Conservation (phyloP, 1,284 basidiomycete species). For the Uromyces viciae-fabae region DNA sequence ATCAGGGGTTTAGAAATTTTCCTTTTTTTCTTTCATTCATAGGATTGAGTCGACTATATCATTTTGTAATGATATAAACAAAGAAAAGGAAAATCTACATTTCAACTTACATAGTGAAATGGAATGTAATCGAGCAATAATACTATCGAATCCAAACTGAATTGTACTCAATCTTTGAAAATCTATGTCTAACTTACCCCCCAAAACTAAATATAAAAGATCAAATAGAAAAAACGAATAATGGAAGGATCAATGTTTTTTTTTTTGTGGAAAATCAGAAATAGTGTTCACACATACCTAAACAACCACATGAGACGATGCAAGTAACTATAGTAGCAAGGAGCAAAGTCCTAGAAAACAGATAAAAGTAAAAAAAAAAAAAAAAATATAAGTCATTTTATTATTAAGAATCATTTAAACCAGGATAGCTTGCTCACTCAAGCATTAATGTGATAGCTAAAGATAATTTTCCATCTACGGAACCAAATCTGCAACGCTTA, state of each 20-base stretch:
- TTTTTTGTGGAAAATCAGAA: background rate
- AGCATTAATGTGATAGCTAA: slow-evolving; percentile 26
- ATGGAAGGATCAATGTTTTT: background rate
- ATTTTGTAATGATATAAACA: background rate
- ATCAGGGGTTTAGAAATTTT: no score
- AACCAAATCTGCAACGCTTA: slow-evolving; percentile 33
- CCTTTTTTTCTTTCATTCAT: no score
- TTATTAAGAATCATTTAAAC: no score
- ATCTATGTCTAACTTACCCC: background rate
- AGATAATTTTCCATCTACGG: slow-evolving; percentile 17
- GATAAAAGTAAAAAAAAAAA: background rate
- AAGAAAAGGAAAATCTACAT: background rate
- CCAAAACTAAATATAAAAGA: slow-evolving; percentile 1
- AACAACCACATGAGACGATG: background rate
- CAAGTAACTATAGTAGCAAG: slow-evolving; percentile 17
- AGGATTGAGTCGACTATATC: no score
- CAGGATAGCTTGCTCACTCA: slow-evolving; percentile 18
- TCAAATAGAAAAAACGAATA: background rate
- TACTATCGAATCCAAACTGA: slow-evolving; percentile 13
- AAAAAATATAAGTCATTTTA: no score
- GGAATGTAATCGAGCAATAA: slow-evolving; percentile 12
- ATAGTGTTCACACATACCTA: background rate
- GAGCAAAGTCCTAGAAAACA: slow-evolving; percentile 11
- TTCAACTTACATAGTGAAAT: slow-evolving; percentile 37
- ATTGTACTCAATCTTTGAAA: slow-evolving; percentile 25